Conservation (phyloP, 73 alveolate species). For the Blepharisma japonicum region DNA sequence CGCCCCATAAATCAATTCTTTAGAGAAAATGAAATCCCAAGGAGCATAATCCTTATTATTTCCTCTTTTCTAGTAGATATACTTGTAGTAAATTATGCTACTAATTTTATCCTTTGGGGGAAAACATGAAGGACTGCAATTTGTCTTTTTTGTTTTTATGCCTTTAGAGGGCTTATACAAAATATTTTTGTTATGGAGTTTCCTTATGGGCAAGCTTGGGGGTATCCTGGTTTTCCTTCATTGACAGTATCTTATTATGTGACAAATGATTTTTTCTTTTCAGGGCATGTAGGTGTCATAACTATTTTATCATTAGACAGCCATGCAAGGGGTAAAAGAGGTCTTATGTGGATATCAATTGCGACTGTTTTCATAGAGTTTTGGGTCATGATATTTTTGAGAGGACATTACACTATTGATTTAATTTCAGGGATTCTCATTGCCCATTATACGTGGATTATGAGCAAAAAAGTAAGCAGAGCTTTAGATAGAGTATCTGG, state of each 20-base stretch:
- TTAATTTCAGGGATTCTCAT: slow-evolving; percentile 69
- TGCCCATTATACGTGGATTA: slow-evolving; percentile 78
- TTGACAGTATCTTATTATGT: slow-evolving; percentile 74
- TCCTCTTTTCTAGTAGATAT: slow-evolving; percentile 55
- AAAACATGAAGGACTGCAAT: slow-evolving; percentile 54
- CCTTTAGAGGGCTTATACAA: slow-evolving; percentile 37
- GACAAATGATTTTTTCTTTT: slow-evolving; percentile 85
- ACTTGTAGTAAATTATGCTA: slow-evolving; percentile 35
- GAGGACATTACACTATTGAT: slow-evolving; percentile 90
- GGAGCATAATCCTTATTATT: slow-evolving; percentile 41
- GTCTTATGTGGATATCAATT: slow-evolving; percentile 32
- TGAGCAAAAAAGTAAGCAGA: slow-evolving; percentile 37
- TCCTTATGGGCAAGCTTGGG: slow-evolving; percentile 78
- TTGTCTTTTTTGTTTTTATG: slow-evolving; percentile 41
- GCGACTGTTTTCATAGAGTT: slow-evolving; percentile 52
- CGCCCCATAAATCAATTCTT: slow-evolving; percentile 42
- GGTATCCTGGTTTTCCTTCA: slow-evolving; percentile 82
- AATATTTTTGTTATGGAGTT: slow-evolving; percentile 48
- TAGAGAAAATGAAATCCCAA: slow-evolving; percentile 18
- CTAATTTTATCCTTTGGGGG: slow-evolving; percentile 41
- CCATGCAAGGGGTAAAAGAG: background rate
- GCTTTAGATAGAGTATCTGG: background rate
- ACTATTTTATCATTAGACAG: slow-evolving; percentile 51
- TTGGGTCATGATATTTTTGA: slow-evolving; percentile 50
- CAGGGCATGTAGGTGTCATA: slow-evolving; percentile 92